Evolutionary conservation across 768 basidiomycete species (phyloP).

Genomic region (Cystofilobasidium ferigula): DNA sequence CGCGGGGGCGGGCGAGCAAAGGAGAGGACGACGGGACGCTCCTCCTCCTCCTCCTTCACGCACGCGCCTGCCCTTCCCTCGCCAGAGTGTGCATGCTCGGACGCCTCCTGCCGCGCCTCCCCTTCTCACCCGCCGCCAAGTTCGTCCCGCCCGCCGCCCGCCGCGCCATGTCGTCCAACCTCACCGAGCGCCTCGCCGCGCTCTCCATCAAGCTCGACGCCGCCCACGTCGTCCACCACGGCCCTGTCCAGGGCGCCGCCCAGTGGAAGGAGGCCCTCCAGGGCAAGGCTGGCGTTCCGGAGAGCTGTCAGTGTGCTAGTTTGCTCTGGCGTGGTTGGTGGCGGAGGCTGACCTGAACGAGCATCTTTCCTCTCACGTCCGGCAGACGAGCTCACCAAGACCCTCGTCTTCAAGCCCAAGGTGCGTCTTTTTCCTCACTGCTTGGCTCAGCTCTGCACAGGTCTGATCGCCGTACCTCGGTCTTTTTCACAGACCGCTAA

Average conservation of each 20-base stretch:
- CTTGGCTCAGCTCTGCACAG: no score
- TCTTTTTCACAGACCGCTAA: slow-evolving; percentile 61
- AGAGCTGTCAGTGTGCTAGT: slow-evolving; percentile 33
- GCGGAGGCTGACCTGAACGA: not conserved
- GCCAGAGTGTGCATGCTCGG: slow-evolving; percentile 14
- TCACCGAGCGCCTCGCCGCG: slow-evolving; percentile 29
- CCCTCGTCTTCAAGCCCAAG: slow-evolving; percentile 90
- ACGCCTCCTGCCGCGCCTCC: slow-evolving; percentile 4
- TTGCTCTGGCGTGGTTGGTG: not conserved
- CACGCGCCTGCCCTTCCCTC: not conserved
- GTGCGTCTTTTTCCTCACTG: not conserved
- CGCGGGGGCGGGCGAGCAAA: no score
- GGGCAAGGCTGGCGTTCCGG: slow-evolving; percentile 40
- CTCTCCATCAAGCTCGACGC: slow-evolving; percentile 28
- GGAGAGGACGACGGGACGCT: no score
- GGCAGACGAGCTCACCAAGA: slow-evolving; percentile 57
- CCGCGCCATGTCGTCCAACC: slow-evolving; percentile 32
- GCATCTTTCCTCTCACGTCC: not conserved
- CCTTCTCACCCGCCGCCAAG: not conserved
- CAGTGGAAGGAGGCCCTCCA: slow-evolving; percentile 66
- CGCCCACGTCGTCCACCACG: slow-evolving; percentile 45
- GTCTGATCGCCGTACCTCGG: not conserved
- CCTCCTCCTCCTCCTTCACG: no score
- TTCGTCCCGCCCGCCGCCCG: not conserved
- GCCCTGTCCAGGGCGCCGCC: slow-evolving; percentile 55